These are phyloP conservation scores for Williopsis jadinii DNA, from an alignment of 1,139 yeast genomes.

Conservation along the genomic window DNA sequence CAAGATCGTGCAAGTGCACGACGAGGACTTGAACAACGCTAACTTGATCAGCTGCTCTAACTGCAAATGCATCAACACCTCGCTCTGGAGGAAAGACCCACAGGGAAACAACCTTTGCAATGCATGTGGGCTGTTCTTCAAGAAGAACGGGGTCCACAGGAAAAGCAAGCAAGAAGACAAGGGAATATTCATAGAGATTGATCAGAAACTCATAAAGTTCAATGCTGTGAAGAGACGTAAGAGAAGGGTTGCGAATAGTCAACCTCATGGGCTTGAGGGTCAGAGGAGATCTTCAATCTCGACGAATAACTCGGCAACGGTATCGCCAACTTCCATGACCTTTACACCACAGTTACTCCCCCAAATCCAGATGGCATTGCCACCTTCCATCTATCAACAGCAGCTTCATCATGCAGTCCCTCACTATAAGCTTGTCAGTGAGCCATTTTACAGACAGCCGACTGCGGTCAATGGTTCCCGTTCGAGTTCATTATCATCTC, in stretches of 20 bases:
- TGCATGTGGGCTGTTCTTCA: slow-evolving; percentile 78
- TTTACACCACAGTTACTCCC: too few species aligned
- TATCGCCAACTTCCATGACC: too few species aligned
- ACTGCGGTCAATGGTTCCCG: too few species aligned
- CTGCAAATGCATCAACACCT: slow-evolving; percentile 77
- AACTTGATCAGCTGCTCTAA: slow-evolving; percentile 28
- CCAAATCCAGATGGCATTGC: too few species aligned
- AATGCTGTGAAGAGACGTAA: slow-evolving; percentile 17
- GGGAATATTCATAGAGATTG: slow-evolving; percentile 14
- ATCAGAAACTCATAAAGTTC: slow-evolving; percentile 14
- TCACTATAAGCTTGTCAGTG: too few species aligned
- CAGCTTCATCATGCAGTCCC: too few species aligned
- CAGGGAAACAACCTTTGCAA: slow-evolving; percentile 65
- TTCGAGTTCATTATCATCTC: too few species aligned
- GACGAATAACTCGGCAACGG: too few species aligned
- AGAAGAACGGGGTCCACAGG: slow-evolving; percentile 69
- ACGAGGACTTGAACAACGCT: slow-evolving; percentile 4
- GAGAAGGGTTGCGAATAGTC: slow-evolving; percentile 1
- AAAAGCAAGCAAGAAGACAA: slow-evolving; percentile 30
- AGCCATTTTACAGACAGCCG: too few species aligned
- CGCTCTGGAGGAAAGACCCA: slow-evolving; percentile 76
- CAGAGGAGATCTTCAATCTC: too few species aligned
- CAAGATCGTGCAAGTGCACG: slow-evolving; percentile 2
- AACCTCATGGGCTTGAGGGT: too few species aligned
- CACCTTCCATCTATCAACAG: too few species aligned